Evolutionary conservation across 2,329 filamentous ascomycete species (phyloP), one percentile per base, ranked within the genome.

Genomic region (Claviceps quebecensis): DNA sequence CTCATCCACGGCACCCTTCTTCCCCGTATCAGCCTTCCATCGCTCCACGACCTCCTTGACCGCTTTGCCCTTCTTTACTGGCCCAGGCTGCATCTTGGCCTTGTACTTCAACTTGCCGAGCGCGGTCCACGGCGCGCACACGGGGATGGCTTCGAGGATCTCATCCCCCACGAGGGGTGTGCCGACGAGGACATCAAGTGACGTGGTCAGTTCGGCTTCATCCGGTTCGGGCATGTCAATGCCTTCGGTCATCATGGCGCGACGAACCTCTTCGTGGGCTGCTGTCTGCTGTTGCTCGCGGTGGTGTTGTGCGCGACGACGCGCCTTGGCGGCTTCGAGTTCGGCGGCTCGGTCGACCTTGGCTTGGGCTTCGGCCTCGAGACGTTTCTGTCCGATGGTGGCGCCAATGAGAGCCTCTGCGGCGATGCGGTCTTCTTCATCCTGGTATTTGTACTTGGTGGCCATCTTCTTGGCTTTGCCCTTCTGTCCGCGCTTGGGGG

Each of bases 41-140:
- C 78, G 77, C 47, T 83, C 81, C n/a, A 97, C 68, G 36, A 97
- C 84, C 67, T 97, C 91, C 64, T 87, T 87, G 47, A 95, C 81
- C 0, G 89, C 90, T 65, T 96, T 97, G 9, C 93, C 91, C 70
- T 95, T 95, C 75, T 97, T 98, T 56, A 84, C 77, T 0, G 81
- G 69, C 0, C 93, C 93, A 0, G 93, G 93, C 68, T 97, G 93
- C 59, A 98, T 67, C 72, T 98, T 98, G 50, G 83, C 87, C 67
- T 94, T 94, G 73, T 96, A 97, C 69, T 96, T 96, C 69, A 85
- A 86, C 52, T 78, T 79, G 2, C 68, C 73, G 57, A 85, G 68
- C 1, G 82, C 81, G 23, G 67, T 70, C 74, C 81, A 85, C 2
- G 82, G 82, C 4, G 77, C 82, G 59, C 82, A 84, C 2, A 84